Conservation (phyloP, 1,139 yeast species). For the Sugiyamaella neomexicana region DNA sequence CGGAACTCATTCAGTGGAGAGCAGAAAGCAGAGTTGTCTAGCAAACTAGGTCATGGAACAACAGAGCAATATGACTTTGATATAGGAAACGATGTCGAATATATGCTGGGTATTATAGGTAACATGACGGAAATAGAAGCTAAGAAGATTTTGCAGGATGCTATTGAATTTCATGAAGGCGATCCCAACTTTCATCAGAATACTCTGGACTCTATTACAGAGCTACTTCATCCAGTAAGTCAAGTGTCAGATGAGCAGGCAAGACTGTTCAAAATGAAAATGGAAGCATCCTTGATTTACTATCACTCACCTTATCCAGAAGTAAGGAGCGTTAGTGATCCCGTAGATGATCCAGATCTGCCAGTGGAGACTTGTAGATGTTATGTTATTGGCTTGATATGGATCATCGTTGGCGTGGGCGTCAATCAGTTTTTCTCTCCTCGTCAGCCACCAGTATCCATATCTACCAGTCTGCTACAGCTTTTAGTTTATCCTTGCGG, state of each 20-base stretch:
- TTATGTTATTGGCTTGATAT: slow-evolving; percentile 55
- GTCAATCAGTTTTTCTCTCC: slow-evolving; percentile 59
- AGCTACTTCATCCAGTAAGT: slow-evolving; percentile 27
- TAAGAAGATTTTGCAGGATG: slow-evolving; percentile 45
- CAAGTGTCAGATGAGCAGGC: slow-evolving; percentile 40
- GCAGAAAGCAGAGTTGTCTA: slow-evolving; percentile 14
- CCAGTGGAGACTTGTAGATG: slow-evolving; percentile 53
- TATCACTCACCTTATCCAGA: slow-evolving; percentile 55
- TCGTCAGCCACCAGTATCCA: slow-evolving; percentile 52
- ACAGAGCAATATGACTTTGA: background rate
- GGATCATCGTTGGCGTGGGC: slow-evolving; percentile 57
- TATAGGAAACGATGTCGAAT: slow-evolving; percentile 28
- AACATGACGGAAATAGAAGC: slow-evolving; percentile 46
- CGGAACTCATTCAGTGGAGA: slow-evolving; percentile 1
- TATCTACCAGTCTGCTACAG: slow-evolving; percentile 54
- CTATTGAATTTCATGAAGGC: slow-evolving; percentile 45
- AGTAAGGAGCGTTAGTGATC: slow-evolving; percentile 50
- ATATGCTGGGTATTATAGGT: slow-evolving; percentile 46
- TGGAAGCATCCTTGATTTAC: slow-evolving; percentile 46
- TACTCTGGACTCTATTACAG: slow-evolving; percentile 23
- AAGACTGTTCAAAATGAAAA: slow-evolving; percentile 29
- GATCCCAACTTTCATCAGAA: slow-evolving; percentile 53
- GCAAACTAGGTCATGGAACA: slow-evolving; percentile 10
- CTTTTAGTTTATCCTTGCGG: slow-evolving; percentile 57
- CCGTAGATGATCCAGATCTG: slow-evolving; percentile 45